A percentile compares a stretch with the other conserved stretches of the same genome.
These are phyloP conservation scores for Ciborinia camelliae DNA, from an alignment of 2,329 filamentous ascomycete genomes.

Conservation along the genomic window DNA sequence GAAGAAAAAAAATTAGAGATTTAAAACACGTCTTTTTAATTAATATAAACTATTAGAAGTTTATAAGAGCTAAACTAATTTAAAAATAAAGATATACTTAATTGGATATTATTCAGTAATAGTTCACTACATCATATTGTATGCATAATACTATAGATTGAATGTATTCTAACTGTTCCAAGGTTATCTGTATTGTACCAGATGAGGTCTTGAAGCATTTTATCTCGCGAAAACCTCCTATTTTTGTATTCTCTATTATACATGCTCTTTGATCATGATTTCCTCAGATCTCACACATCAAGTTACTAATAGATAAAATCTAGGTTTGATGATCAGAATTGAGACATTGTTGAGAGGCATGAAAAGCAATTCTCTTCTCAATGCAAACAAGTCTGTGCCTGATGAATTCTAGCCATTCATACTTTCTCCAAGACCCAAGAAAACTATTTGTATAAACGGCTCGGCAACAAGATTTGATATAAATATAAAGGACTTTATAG, in stretches of 20 bases:
- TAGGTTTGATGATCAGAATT: background rate
- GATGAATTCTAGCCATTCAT: background rate
- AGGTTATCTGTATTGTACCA: background rate
- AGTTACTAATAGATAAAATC: background rate
- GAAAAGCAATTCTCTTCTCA: slow-evolving; percentile 9
- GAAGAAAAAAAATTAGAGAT: too few relatives aligned
- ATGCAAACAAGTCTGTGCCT: slow-evolving; percentile 4
- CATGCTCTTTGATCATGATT: background rate
- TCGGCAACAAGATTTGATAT: background rate
- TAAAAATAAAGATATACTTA: background rate
- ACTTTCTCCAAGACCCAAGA: background rate
- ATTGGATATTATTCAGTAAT: background rate
- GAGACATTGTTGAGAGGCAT: background rate
- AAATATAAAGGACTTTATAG: background rate
- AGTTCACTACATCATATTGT: too few relatives aligned
- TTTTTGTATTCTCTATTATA: background rate
- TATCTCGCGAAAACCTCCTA: slow-evolving; percentile 9
- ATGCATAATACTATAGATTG: background rate
- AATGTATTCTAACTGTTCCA: too few relatives aligned
- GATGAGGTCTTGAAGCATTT: too few relatives aligned
- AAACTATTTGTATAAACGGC: background rate
- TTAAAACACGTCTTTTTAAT: too few relatives aligned
- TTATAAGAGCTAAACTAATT: too few relatives aligned
- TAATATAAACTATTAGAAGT: too few relatives aligned
- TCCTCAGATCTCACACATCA: background rate